These are phyloP conservation scores for Sabuloglossum arenarium DNA, from an alignment of 495 filamentous ascomycete genomes.

Conservation along the genomic window DNA sequence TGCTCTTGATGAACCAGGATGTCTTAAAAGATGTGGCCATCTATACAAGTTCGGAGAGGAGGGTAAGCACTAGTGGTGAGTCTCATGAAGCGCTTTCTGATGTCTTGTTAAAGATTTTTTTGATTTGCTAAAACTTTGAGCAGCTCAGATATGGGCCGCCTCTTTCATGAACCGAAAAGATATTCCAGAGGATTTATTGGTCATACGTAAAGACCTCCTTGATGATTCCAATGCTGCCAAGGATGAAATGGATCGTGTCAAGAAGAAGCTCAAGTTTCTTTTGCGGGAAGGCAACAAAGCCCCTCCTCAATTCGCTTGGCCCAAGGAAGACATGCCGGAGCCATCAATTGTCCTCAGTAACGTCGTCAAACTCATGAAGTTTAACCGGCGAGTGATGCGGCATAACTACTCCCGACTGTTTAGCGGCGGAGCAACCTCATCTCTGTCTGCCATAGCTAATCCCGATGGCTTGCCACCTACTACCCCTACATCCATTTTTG, in stretches of 20 bases:
- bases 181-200: constrained; percentile 60
- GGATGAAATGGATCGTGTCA: constrained; percentile 98
- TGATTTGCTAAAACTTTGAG: constrained; percentile 8
- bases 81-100: background rate
- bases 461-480: constrained; percentile 15
- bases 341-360: constrained; percentile 73
- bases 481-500: constrained; percentile 19
- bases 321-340: constrained; percentile 75
- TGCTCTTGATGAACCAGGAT: constrained; percentile 82
- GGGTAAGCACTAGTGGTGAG: constrained; percentile 74
- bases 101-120: constrained; percentile 2
- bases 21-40: constrained; percentile 75
- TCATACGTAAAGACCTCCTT: constrained; percentile 77
- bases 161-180: constrained; percentile 80
- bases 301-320: constrained; percentile 92
- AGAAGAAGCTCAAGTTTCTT: constrained; percentile 91
- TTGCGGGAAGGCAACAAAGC: constrained; percentile 72
- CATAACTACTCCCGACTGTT: constrained; percentile 63
- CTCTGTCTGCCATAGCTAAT: constrained; percentile 32
- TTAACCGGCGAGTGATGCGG: constrained; percentile 84
- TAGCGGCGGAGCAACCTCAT: constrained; percentile 36
- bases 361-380: constrained; percentile 94
- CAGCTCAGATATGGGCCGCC: constrained; percentile 85
- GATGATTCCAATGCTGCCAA: constrained; percentile 99
- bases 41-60: constrained; percentile 84